Evolutionary conservation across 2,329 filamentous ascomycete genomes (phyloP).

Genomic region (Arthrobotrys conoides): DNA sequence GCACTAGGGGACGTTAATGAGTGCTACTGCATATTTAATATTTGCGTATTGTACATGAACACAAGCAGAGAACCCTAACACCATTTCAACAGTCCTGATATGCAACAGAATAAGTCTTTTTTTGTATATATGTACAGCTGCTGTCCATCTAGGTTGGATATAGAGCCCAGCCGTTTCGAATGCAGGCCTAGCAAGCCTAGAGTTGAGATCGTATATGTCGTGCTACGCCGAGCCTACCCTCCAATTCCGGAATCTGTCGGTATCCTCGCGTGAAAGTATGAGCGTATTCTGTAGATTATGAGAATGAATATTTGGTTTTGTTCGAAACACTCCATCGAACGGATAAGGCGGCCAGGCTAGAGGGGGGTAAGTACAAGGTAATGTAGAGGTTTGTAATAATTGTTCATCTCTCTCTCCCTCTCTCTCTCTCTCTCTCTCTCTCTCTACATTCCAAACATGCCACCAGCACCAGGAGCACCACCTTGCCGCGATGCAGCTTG

Average conservation of each 20-base stretch:
- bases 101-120: constrained; percentile 4
- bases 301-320: background rate
- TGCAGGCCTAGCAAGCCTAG: constrained; percentile 16
- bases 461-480: constrained; percentile 39
- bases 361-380: background rate
- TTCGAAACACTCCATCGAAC: background rate
- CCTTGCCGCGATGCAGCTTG: constrained; percentile 51
- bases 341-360: background rate
- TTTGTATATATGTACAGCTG: constrained; percentile 42
- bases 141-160: background rate
- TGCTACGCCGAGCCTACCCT: background rate
- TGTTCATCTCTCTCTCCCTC: no score
- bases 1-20: background rate
- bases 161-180: background rate
- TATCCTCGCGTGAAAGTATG: background rate
- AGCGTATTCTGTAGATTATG: background rate
- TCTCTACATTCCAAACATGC: constrained; percentile 56
- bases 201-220: constrained; percentile 49
- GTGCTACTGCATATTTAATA: constrained; percentile 8
- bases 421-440: no score
- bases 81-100: constrained; percentile 15
- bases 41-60: constrained; percentile 42
- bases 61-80: constrained; percentile 29
- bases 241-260: background rate
- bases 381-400: no score